Conservation (phyloP, 1,284 basidiomycete genomes). For the Irpex sp. region DNA sequence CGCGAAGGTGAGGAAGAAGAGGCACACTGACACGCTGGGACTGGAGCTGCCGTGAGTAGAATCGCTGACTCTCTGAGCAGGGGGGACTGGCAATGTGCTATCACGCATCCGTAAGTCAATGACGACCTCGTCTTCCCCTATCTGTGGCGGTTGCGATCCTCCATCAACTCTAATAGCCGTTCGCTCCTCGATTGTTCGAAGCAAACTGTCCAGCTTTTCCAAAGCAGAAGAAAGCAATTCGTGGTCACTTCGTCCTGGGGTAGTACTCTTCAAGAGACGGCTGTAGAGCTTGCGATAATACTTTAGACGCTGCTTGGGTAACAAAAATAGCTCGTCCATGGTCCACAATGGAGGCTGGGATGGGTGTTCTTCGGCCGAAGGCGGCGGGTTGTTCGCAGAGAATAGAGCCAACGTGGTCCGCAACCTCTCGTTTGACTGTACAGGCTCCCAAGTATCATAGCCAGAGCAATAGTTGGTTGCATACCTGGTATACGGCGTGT, state of each 20-base stretch:
- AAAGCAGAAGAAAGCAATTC: constrained; percentile 77
- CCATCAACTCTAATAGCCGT: constrained; percentile 41
- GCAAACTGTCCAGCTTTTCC: constrained; percentile 75
- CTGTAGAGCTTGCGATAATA: constrained; percentile 88
- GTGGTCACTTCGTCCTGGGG: constrained; percentile 87
- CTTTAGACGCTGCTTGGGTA: constrained; percentile 81
- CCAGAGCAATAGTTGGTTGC: constrained; percentile 69
- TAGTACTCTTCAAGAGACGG: constrained; percentile 84
- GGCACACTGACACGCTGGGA: constrained; percentile 50
- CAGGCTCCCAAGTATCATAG: constrained; percentile 83
- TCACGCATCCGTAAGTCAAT: constrained; percentile 44
- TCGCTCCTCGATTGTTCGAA: constrained; percentile 66
- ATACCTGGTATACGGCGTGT: constrained; percentile 84
- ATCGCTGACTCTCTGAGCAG: constrained; percentile 22
- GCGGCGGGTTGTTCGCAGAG: constrained; percentile 54
- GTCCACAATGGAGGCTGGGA: constrained; percentile 65
- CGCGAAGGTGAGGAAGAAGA: not conserved
- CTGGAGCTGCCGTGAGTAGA: constrained; percentile 32
- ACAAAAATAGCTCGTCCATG: constrained; percentile 82
- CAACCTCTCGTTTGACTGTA: constrained; percentile 75
- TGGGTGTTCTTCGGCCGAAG: constrained; percentile 33
- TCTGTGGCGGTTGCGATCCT: constrained; percentile 21
- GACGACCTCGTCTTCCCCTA: constrained; percentile 50
- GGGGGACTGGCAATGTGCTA: constrained; percentile 23
- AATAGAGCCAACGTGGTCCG: constrained; percentile 68